phyloP scores from a whole-genome alignment of 2,329 filamentous ascomycete species.

The Trichocomaceae sp. region DNA sequence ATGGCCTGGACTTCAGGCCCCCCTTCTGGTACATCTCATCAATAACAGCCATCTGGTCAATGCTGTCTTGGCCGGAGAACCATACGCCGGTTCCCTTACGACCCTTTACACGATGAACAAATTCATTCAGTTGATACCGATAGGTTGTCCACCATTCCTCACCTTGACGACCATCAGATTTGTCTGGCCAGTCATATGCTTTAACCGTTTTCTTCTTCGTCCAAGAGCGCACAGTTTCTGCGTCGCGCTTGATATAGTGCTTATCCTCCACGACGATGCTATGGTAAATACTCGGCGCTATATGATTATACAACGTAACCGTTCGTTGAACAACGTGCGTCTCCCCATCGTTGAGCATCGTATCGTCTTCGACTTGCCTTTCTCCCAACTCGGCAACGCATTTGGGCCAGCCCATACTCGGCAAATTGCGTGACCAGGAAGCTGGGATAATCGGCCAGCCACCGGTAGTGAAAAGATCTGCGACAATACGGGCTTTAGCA shows the following conservation, averaged over 20 bases:
- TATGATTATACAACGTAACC: constrained; percentile 19
- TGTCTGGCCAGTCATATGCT: constrained; percentile 19
- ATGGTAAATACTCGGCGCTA: constrained; percentile 17
- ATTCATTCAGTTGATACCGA: constrained; percentile 44
- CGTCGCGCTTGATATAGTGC: constrained; percentile 22
- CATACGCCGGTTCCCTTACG: constrained; percentile 32
- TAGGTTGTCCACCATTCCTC: constrained; percentile 41
- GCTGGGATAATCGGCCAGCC: constrained; percentile 15
- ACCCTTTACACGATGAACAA: constrained; percentile 42
- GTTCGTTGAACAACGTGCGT: constrained; percentile 13
- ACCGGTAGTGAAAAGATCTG: constrained; percentile 14
- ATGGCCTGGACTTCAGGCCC: constrained; percentile 21
- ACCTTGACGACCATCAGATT: constrained; percentile 15
- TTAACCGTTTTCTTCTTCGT: constrained; percentile 15
- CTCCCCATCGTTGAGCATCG: background rate
- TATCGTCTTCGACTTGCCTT: constrained; percentile 6
- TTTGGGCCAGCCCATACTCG: constrained; percentile 17
- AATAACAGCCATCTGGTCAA: constrained; percentile 42
- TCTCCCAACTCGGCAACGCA: constrained; percentile 16
- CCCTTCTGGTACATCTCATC: constrained; percentile 44
- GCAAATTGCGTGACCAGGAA: constrained; percentile 10
- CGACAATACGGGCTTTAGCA: constrained; percentile 13
- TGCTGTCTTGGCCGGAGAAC: constrained; percentile 40
- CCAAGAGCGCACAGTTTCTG: constrained; percentile 17
- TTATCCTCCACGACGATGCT: constrained; percentile 28